Evolutionary conservation across 305 asterid species (phyloP).

Genomic region (Striga hermonthica): DNA sequence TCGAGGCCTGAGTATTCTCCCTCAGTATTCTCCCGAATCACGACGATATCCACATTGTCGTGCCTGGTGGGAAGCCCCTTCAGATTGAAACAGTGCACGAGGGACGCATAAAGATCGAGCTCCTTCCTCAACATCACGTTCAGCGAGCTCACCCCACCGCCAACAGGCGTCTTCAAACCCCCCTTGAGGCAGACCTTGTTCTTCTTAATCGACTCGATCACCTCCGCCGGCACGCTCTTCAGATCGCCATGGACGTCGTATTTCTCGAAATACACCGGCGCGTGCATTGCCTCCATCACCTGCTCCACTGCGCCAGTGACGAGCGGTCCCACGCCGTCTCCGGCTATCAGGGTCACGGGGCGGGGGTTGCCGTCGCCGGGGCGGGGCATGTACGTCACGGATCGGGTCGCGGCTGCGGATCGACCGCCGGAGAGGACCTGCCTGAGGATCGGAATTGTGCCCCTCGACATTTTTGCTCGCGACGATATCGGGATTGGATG

Average conservation of each 20-base stretch:
- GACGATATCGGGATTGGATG: not conserved
- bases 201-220: slow-evolving; percentile 73
- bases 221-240: slow-evolving; percentile 70
- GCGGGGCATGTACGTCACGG: slow-evolving; percentile 84
- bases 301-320: slow-evolving; percentile 93
- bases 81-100: slow-evolving; percentile 80
- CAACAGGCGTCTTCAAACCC: slow-evolving; percentile 82
- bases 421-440: slow-evolving; percentile 35
- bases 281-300: slow-evolving; percentile 93
- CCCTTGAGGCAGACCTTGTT: slow-evolving; percentile 96
- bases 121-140: slow-evolving; percentile 78
- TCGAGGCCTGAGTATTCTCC: slow-evolving; percentile 96
- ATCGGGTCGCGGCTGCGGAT: slow-evolving; percentile 47
- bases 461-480: slow-evolving; percentile 46
- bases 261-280: slow-evolving; percentile 86
- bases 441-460: slow-evolving; percentile 52
- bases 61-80: slow-evolving; percentile 82
- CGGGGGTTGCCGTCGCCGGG: slow-evolving; percentile 92
- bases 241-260: slow-evolving; percentile 82
- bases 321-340: slow-evolving; percentile 90
- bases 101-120: slow-evolving; percentile 86
- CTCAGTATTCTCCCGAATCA: slow-evolving; percentile 97
- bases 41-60: slow-evolving; percentile 81
- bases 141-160: slow-evolving; percentile 90
- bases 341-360: slow-evolving; percentile 81